Percentiles rank a stretch among this genome's conserved stretches.
Conservation (phyloP, 768 basidiomycete genomes). For the Tephrocybe sp. region DNA sequence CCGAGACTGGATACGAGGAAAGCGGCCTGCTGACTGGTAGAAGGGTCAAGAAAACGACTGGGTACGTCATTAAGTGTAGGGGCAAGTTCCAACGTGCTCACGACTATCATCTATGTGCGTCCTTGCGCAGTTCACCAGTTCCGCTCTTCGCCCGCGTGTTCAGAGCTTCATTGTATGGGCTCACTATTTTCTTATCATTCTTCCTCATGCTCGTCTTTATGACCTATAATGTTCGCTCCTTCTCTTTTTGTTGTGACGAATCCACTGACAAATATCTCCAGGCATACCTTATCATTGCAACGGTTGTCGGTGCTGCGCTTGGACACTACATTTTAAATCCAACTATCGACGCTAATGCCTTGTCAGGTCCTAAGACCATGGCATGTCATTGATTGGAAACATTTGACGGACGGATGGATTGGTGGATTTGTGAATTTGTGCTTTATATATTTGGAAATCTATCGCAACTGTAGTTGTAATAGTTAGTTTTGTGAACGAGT, state of each 20-base stretch:
- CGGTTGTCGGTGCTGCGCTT: slow-evolving; percentile 77
- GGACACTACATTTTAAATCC: slow-evolving; percentile 81
- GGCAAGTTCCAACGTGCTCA: background rate
- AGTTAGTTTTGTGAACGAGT: too few species aligned
- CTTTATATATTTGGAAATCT: background rate
- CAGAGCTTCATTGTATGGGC: slow-evolving; percentile 73
- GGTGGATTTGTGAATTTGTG: background rate
- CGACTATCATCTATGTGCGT: too few species aligned
- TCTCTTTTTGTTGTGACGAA: slow-evolving; percentile 8
- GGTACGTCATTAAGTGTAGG: slow-evolving; percentile 38
- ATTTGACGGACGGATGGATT: too few species aligned
- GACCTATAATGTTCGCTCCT: slow-evolving; percentile 85
- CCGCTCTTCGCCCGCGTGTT: slow-evolving; percentile 51
- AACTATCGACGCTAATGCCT: slow-evolving; percentile 60
- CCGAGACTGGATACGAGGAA: slow-evolving; percentile 41
- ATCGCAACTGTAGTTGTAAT: background rate
- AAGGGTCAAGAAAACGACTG: slow-evolving; percentile 35
- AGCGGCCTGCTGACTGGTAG: slow-evolving; percentile 53
- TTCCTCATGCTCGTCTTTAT: slow-evolving; percentile 96
- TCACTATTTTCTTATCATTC: slow-evolving; percentile 75
- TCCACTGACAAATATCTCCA: slow-evolving; percentile 25
- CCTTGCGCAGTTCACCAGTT: slow-evolving; percentile 43
- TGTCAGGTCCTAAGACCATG: slow-evolving; percentile 61
- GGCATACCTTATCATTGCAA: slow-evolving; percentile 86
- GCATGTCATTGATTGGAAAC: slow-evolving; percentile 17